A percentile compares a stretch with the other conserved stretches of the same genome.
Conservation (phyloP, 2,329 filamentous ascomycete genomes). For the Alternaria viburni region DNA sequence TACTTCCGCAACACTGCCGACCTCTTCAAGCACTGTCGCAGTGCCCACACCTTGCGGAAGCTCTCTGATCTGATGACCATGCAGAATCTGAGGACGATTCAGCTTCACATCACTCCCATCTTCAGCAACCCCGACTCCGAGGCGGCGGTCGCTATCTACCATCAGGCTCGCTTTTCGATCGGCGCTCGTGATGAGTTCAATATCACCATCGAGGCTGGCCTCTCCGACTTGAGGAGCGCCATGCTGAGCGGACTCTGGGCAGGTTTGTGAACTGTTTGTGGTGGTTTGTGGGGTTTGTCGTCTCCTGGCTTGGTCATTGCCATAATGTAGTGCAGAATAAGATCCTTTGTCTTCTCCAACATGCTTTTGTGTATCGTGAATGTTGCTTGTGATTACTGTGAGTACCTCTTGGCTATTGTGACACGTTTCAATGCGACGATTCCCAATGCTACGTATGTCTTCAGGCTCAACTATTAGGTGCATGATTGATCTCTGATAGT, state of each 20-base stretch:
- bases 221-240: neutral
- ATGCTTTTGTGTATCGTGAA: neutral
- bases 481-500: neutral
- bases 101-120: slow-evolving; percentile 10
- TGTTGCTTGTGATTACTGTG: neutral
- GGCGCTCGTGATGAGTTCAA: slow-evolving; percentile 10
- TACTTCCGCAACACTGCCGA: slow-evolving; percentile 7
- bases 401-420: neutral
- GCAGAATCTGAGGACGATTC: slow-evolving; percentile 6
- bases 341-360: neutral
- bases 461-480: neutral
- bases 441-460: neutral
- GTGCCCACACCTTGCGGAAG: slow-evolving; percentile 11
- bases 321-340: neutral
- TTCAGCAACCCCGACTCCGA: neutral
- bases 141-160: slow-evolving; percentile 2
- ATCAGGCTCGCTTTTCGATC: slow-evolving; percentile 9
- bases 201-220: neutral
- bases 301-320: neutral
- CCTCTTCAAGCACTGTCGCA: slow-evolving; percentile 13
- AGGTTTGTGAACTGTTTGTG: neutral
- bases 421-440: neutral
- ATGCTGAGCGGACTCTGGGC: neutral
- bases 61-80: slow-evolving; percentile 7
- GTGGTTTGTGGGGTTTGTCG: neutral